Conservation (phyloP, 257 asterid genomes). For the Petunia secreta region DNA sequence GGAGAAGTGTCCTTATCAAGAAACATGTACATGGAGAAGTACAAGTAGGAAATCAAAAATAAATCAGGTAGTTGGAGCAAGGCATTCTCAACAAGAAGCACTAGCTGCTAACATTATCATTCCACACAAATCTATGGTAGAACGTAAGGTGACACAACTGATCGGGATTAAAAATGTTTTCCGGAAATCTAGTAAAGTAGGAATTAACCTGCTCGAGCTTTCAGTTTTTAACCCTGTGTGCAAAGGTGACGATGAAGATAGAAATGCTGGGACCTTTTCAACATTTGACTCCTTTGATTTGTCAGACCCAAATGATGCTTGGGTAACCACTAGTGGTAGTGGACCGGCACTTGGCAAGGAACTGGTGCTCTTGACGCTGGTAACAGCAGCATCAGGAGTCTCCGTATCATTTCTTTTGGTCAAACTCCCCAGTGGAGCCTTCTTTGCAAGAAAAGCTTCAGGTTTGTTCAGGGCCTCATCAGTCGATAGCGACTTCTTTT, state of each 20-base stretch:
- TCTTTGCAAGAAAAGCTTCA: conserved; percentile 35
- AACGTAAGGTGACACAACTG: not conserved
- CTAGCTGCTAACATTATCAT: conserved; percentile 3
- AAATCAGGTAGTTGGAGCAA: not conserved
- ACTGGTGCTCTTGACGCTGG: conserved; percentile 38
- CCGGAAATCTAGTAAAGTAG: not conserved
- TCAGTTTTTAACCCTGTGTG: conserved; percentile 24
- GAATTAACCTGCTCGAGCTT: conserved; percentile 35
- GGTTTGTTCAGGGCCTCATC: conserved; percentile 29
- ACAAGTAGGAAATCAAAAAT: not conserved
- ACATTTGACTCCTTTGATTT: conserved; percentile 44
- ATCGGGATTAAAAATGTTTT: not conserved
- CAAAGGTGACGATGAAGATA: conserved; percentile 27
- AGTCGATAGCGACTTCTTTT: conserved; percentile 22
- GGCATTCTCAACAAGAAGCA: not conserved
- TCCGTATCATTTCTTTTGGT: conserved; percentile 39
- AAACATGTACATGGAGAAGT: not conserved
- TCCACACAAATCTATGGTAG: conserved; percentile 10
- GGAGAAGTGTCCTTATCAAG: not conserved
- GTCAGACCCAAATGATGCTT: conserved; percentile 27
- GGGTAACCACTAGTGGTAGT: not conserved
- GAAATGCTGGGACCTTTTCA: conserved; percentile 28
- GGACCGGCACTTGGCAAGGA: conserved; percentile 31
- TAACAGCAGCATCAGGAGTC: conserved; percentile 31
- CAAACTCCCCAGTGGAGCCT: conserved; percentile 32